Base-by-base conservation (phyloP, 148 eudicot species). In the Heliamphora exappendiculata region DNA sequence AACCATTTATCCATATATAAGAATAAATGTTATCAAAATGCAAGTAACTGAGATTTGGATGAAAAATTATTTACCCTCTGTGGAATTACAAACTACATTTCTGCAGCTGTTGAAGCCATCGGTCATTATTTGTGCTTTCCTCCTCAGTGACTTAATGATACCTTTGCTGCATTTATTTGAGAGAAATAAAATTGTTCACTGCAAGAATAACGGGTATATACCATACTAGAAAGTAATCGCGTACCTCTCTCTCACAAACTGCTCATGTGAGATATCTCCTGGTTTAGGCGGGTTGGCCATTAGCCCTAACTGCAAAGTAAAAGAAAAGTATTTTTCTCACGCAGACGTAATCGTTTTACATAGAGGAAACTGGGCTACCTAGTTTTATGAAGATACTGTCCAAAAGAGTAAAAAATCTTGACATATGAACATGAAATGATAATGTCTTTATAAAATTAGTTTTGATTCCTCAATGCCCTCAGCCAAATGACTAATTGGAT, bases 41-140 rank as follows among this genome's bases (percentile, higher is more conserved):
- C n/a, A 29, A 57, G 39, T 69, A 71, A 75, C 31, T 49, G 29
- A 41, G 37, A 64, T 5, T 31, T 12, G 60, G 24, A 60, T 17
- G 3, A 49, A 57, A 24, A 45, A 51, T 14, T 29, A 8, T 69
- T 71, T 67, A 93, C 99, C 99, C 89, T 95, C 99, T 3, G 99
- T 95, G 80, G 93, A 95, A 81, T 95, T 95, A 82, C 97, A 95
- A 75, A 89, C 91, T 13, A 95, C 94, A 76, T 95, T 95, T 89
- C 93, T 93, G 77, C 97, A 95, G 87, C 96, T 91, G 85, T 95
- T 95, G 85, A 92, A 95, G 81, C 99, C 99, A 82, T 95, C 98
- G 0, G 99, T 95, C 99, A 95, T 93, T 53, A 95, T 80, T 12
- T 78, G 91, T 33, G 99, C 99, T 81, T 98, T 93, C 88, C 42